Evolutionary conservation across 2,329 filamentous ascomycete genomes (phyloP).

Genomic region (Alternaria brassicae): DNA sequence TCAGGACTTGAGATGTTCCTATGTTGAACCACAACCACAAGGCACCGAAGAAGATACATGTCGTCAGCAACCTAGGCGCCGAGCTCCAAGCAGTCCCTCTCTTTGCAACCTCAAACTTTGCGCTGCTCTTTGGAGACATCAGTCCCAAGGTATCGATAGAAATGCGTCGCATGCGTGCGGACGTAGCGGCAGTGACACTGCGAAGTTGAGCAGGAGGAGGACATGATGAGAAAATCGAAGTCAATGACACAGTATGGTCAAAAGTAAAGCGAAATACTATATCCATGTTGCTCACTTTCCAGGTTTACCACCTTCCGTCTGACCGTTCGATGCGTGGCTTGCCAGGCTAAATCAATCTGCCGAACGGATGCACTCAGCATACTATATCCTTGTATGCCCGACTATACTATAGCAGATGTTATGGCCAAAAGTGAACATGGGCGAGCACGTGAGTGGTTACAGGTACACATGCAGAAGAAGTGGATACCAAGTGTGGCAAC

Average conservation of each 20-base stretch:
- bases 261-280: conserved; percentile 21
- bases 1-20: conserved; percentile 17
- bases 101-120: conserved; percentile 27
- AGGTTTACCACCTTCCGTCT: not conserved
- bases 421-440: not conserved
- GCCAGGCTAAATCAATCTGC: conserved; percentile 41
- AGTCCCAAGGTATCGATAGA: conserved; percentile 41
- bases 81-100: conserved; percentile 30
- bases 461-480: conserved; percentile 1
- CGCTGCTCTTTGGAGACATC: conserved; percentile 26
- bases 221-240: not conserved
- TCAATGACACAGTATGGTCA: conserved; percentile 6
- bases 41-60: conserved; percentile 27
- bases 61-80: conserved; percentile 34
- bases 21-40: conserved; percentile 34
- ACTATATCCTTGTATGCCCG: conserved; percentile 6
- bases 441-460: conserved; percentile 21
- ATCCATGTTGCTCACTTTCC: conserved; percentile 29
- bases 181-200: conserved; percentile 1
- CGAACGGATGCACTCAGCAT: conserved; percentile 25
- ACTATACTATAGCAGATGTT: not conserved
- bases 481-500: conserved; percentile 27
- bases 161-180: conserved; percentile 34
- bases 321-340: conserved; percentile 3
- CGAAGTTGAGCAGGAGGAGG: not conserved